Percentiles rank a stretch among this genome's conserved stretches.
Conservation (phyloP, 352 stramenopile species). For the Globisporangium barbulae region DNA sequence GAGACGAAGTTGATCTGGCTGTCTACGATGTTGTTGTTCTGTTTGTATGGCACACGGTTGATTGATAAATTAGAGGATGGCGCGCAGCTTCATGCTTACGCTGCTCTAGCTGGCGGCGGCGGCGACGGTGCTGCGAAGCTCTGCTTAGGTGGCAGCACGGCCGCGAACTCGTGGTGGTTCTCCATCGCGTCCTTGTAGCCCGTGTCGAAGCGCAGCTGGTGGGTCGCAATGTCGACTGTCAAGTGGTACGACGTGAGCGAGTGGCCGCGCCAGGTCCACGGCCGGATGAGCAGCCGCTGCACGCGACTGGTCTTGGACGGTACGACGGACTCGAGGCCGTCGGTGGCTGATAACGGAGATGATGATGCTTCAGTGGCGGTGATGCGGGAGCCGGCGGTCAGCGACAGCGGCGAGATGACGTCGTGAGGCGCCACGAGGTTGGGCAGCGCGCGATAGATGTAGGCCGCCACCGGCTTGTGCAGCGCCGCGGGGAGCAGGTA, state of each 20-base stretch:
- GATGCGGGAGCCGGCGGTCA: constrained; percentile 9
- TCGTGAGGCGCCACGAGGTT: constrained; percentile 45
- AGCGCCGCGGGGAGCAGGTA: constrained; percentile 38
- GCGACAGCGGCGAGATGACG: constrained; percentile 33
- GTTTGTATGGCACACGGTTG: not conserved
- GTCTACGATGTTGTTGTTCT: too few relatives aligned
- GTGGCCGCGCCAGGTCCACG: constrained; percentile 61
- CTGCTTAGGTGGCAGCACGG: constrained; percentile 31
- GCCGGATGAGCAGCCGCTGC: constrained; percentile 50
- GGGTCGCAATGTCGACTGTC: constrained; percentile 43
- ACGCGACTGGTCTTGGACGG: not conserved
- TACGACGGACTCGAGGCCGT: not conserved
- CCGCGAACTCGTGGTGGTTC: constrained; percentile 48
- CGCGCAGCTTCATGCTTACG: too few relatives aligned
- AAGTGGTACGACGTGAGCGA: constrained; percentile 52
- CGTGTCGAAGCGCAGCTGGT: constrained; percentile 54
- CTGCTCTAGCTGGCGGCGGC: not conserved
- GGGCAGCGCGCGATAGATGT: constrained; percentile 41
- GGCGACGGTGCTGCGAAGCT: not conserved
- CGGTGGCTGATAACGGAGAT: not conserved
- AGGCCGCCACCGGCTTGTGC: constrained; percentile 42
- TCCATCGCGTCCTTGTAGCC: constrained; percentile 57
- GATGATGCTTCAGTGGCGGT: constrained; percentile 6
- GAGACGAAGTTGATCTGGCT: not conserved
- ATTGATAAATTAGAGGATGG: not conserved